phyloP scores from a whole-genome alignment of 495 filamentous ascomycete genomes.

The Neurospora intermedia region DNA sequence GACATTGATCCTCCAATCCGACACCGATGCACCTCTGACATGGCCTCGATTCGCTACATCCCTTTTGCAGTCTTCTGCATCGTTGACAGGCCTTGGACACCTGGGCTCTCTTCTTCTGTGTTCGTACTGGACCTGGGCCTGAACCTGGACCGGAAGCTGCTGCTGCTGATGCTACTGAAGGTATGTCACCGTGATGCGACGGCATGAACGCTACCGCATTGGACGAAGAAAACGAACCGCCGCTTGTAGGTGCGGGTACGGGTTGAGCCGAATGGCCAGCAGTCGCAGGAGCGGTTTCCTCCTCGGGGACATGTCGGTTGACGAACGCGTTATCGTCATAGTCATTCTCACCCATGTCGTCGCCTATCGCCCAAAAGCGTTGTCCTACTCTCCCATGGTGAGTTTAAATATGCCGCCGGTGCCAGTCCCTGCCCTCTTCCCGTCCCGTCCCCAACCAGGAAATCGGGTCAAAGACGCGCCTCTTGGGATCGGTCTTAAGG shows the following conservation, averaged over 20 bases:
- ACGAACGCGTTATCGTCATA: background rate
- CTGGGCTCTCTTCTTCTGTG: slow-evolving; percentile 8
- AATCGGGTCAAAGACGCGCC: background rate
- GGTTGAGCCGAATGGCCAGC: background rate
- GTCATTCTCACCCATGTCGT: background rate
- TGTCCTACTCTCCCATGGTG: background rate
- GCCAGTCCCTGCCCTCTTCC: background rate
- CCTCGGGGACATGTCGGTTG: background rate
- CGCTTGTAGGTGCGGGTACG: background rate
- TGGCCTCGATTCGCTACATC: slow-evolving; percentile 21
- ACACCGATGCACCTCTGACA: slow-evolving; percentile 18
- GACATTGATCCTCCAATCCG: slow-evolving; percentile 17
- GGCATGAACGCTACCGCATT: background rate
- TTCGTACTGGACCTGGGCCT: background rate
- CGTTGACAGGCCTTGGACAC: slow-evolving; percentile 22
- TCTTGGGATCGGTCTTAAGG: background rate
- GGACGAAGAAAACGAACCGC: background rate
- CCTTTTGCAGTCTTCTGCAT: slow-evolving; percentile 21
- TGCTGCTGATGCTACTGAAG: background rate
- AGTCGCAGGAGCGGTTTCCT: background rate
- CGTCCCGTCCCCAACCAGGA: background rate
- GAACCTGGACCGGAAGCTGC: background rate
- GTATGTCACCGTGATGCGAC: background rate
- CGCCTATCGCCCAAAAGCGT: background rate
- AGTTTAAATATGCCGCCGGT: background rate